A percentile compares a stretch with the other conserved stretches of the same genome.
Evolutionary conservation across 805 yeast genomes (phyloP).

Genomic region (Clavispora santaluciae): DNA sequence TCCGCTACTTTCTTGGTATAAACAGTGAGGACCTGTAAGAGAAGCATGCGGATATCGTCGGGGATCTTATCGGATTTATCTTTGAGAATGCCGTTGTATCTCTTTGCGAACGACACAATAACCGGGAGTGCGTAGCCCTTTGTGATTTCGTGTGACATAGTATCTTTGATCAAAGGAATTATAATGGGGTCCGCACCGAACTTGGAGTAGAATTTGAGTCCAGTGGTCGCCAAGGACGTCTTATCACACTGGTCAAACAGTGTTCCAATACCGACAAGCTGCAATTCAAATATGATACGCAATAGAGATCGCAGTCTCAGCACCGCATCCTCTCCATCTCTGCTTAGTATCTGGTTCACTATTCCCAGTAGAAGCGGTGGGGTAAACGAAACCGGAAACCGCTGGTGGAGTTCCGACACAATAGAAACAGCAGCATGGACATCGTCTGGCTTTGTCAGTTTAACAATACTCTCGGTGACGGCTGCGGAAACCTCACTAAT

Average conservation of each 20-base stretch:
- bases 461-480: conserved; percentile 55
- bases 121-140: conserved; percentile 30
- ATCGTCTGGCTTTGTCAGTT: conserved; percentile 52
- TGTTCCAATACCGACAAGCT: conserved; percentile 8
- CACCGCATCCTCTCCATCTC: conserved; percentile 2
- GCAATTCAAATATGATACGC: conserved; percentile 11
- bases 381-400: conserved; percentile 42
- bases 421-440: conserved; percentile 61
- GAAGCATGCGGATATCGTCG: conserved; percentile 19
- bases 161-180: conserved; percentile 24
- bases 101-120: conserved; percentile 46
- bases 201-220: conserved; percentile 4
- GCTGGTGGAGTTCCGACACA: conserved; percentile 68
- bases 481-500: conserved; percentile 64
- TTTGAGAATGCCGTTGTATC: background rate
- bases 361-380: conserved; percentile 9
- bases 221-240: conserved; percentile 7
- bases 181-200: conserved; percentile 10
- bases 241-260: conserved; percentile 11
- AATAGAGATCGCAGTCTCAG: conserved; percentile 8
- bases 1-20: conserved; percentile 42
- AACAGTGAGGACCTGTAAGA: conserved; percentile 35
- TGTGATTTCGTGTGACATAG: conserved; percentile 23
- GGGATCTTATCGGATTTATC: conserved; percentile 15
- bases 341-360: conserved; percentile 8